These are phyloP conservation scores for Lactarius evosmus DNA, from an alignment of 768 basidiomycete species.

Conservation along the genomic window DNA sequence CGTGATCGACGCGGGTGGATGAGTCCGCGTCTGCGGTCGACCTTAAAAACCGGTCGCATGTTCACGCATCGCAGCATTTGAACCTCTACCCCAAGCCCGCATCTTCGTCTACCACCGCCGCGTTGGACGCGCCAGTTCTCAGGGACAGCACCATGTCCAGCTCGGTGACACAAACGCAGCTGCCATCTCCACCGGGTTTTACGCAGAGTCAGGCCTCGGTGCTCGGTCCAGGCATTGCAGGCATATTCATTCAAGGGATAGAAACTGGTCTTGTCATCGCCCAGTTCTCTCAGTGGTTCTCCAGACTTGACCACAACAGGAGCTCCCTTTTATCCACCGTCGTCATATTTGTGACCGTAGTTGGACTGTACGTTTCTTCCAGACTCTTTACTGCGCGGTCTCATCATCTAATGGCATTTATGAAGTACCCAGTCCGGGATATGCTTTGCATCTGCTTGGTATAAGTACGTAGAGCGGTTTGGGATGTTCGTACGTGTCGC, in stretches of 20 bases:
- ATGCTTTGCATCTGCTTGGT: slow-evolving; percentile 1
- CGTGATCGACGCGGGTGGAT: background rate
- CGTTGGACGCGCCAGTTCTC: background rate
- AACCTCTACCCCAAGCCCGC: background rate
- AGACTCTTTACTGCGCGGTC: background rate
- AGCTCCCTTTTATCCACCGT: background rate
- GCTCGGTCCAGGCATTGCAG: slow-evolving; percentile 7
- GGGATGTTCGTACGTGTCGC: slow-evolving; percentile 1
- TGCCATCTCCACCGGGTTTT: background rate
- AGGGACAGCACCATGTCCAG: slow-evolving; percentile 8
- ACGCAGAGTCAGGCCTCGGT: background rate
- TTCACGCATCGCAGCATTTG: background rate
- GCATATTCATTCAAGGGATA: slow-evolving; percentile 8
- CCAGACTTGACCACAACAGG: background rate
- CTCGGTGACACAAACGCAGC: background rate
- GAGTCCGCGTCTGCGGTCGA: background rate
- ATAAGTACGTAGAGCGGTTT: slow-evolving; percentile 4
- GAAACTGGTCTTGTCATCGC: slow-evolving; percentile 11
- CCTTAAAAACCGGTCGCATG: background rate
- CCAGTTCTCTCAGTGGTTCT: slow-evolving; percentile 17
- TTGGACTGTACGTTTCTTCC: slow-evolving; percentile 14
- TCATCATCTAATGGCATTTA: background rate
- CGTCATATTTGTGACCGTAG: slow-evolving; percentile 5
- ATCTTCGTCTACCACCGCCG: background rate
- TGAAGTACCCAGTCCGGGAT: slow-evolving; percentile 16